A percentile compares a stretch with the other conserved stretches of the same genome.
Conservation (phyloP, 2,329 filamentous ascomycete genomes). For the Pochonia chlamydosporia region DNA sequence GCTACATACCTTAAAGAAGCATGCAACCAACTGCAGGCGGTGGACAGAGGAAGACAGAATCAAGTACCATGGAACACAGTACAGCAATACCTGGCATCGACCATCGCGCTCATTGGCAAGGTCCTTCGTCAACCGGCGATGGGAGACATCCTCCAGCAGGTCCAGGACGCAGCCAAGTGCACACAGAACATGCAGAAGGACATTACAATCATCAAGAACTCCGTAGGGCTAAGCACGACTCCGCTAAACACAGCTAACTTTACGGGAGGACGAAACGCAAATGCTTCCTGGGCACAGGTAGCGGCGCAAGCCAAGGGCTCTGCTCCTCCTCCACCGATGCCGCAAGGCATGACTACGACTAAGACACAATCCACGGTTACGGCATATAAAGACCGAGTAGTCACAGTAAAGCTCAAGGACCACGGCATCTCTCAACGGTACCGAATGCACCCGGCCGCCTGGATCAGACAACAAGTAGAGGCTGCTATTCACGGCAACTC, state of each 20-base stretch:
- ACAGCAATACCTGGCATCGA: constrained; percentile 9
- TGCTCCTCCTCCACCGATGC: constrained; percentile 8
- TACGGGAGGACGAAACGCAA: constrained; percentile 9
- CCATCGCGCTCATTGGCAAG: constrained; percentile 13
- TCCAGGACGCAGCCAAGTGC: constrained; percentile 14
- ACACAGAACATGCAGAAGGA: constrained; percentile 16
- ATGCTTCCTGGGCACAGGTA: constrained; percentile 12
- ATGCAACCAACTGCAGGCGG: not conserved
- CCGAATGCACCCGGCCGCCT: constrained; percentile 8
- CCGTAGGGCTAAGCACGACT: constrained; percentile 13
- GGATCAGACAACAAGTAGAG: constrained; percentile 15
- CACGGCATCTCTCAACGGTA: constrained; percentile 13
- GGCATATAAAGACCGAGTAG: constrained; percentile 16
- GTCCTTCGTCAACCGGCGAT: constrained; percentile 13
- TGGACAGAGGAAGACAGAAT: not conserved
- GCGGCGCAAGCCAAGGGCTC: constrained; percentile 11
- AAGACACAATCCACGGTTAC: constrained; percentile 14
- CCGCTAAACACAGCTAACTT: constrained; percentile 12
- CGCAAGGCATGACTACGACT: not conserved
- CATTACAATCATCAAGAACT: constrained; percentile 15
- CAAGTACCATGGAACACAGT: constrained; percentile 1
- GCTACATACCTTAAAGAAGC: not conserved
- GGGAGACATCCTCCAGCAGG: constrained; percentile 15
- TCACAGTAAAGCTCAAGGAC: constrained; percentile 17
- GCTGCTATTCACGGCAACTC: constrained; percentile 12